Evolutionary conservation across 305 asterid genomes (phyloP).

Genomic region (Fraxinus greggii): DNA sequence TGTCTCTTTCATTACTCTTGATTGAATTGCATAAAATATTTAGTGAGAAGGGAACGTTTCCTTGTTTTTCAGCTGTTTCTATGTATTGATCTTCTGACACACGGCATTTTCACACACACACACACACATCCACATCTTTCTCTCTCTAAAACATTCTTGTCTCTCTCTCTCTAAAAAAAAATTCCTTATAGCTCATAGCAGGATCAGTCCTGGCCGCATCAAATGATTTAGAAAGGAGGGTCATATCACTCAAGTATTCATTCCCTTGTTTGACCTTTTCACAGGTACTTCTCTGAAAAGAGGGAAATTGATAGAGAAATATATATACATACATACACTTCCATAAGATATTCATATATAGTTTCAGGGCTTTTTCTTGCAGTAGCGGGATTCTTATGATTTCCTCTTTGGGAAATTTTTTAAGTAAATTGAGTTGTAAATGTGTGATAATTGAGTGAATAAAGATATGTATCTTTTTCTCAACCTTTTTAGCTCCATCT

Average conservation of each 20-base stretch:
- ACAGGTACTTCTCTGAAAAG: conserved; percentile 22
- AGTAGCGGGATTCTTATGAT: neutral
- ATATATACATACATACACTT: neutral
- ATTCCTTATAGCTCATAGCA: conserved; percentile 26
- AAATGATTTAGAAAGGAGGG: conserved; percentile 47
- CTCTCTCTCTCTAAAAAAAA: conserved; percentile 8
- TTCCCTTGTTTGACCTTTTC: conserved; percentile 25
- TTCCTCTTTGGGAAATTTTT: neutral
- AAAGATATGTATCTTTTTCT: conserved; percentile 41
- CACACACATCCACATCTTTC: conserved; percentile 24
- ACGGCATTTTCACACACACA: conserved; percentile 3
- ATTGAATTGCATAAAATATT: neutral
- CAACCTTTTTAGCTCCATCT: conserved; percentile 22
- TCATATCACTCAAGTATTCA: conserved; percentile 28
- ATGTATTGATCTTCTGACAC: conserved; percentile 34
- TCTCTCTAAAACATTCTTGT: conserved; percentile 24
- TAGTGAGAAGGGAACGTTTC: conserved; percentile 44
- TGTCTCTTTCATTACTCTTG: neutral
- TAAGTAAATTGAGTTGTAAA: neutral
- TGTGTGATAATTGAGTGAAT: conserved; percentile 31
- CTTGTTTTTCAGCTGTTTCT: conserved; percentile 47
- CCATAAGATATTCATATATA: neutral
- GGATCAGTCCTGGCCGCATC: conserved; percentile 31
- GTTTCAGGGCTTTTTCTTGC: neutral
- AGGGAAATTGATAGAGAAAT: neutral